Evolutionary conservation across 768 basidiomycete species (phyloP), one percentile per base, ranked within the genome.

Genomic region (Tulasnella sp.): DNA sequence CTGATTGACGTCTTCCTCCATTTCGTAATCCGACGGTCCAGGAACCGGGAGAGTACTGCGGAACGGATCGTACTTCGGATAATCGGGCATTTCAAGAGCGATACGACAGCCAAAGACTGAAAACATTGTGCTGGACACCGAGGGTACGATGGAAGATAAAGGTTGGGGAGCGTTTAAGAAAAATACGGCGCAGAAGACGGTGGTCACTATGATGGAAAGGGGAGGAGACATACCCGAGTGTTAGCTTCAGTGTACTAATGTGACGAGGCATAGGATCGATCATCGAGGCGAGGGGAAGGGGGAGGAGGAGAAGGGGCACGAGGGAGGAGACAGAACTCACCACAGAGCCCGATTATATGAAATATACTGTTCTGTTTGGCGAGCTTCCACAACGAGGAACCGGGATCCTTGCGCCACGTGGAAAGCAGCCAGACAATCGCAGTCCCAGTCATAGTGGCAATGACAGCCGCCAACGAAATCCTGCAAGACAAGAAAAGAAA

Each of bases 61-160:
- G 10, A 61, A 61, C 57, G 23, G 23, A 23, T 61, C 57, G 57
- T 6, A 15, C 11, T 61, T 26, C 10, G 57, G 6, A 61, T 29
- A 61, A 61, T 61, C 57, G 5, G 57, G 57, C 57, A 61, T 61
- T 11, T 61, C 57, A 23, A 61, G 18, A 29, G 57, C 57, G 57
- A 61, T 61, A 26, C 57, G 57, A 29, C 57, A 61, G 29, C 57
- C 57, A 29, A 61, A 61, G 57, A 61, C 57, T n/a, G 57, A 61
- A 15, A 61, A 61, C 57, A 61, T 61, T 26, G 57, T 61, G 57
- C 57, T 61, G 18, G 57, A 61, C 5, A 61, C 57, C 57, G 57
- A 61, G 29, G 57, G 57, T n/a, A 61, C 57, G 57, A 61, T 61
- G 57, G 57, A 61, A 61, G 57, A 61, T 61, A 61, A 29, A 61